Conservation (phyloP, 2,329 filamentous ascomycete species). For the Aspergillus costaricaensis region DNA sequence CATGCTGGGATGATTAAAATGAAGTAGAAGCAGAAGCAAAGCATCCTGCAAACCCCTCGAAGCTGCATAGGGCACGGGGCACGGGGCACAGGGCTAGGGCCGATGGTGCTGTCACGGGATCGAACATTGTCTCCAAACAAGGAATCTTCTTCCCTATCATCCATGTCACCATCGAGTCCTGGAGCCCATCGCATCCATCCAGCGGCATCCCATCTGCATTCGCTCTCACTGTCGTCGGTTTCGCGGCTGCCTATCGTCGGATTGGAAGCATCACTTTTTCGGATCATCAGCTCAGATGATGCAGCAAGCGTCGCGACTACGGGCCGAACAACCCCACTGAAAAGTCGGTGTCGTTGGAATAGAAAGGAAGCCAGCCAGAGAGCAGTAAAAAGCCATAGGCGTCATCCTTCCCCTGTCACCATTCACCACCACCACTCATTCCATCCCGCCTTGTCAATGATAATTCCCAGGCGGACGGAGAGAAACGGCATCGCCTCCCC, state of each 20-base stretch:
- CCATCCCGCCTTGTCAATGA: background rate
- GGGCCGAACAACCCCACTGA: background rate
- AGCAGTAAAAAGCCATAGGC: background rate
- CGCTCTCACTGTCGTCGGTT: background rate
- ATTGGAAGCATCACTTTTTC: background rate
- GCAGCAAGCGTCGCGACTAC: background rate
- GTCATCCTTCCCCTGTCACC: background rate
- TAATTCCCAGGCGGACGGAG: background rate
- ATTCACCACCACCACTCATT: background rate
- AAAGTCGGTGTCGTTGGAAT: conserved; percentile 11
- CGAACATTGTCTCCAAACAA: background rate
- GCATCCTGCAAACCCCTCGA: background rate
- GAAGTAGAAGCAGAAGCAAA: background rate
- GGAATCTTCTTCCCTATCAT: background rate
- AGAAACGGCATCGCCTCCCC: background rate
- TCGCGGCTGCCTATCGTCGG: background rate
- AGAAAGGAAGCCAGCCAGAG: background rate
- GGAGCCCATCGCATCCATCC: background rate
- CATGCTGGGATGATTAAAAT: too few relatives aligned
- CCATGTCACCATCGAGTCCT: background rate
- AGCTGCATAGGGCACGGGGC: conserved; percentile 1
- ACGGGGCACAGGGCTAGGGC: conserved; percentile 19
- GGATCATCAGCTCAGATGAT: background rate
- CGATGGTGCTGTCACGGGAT: conserved; percentile 7
- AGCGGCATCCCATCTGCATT: background rate